Base-by-base conservation (phyloP, 1,139 yeast species). In the Scheffersomyces titani region DNA sequence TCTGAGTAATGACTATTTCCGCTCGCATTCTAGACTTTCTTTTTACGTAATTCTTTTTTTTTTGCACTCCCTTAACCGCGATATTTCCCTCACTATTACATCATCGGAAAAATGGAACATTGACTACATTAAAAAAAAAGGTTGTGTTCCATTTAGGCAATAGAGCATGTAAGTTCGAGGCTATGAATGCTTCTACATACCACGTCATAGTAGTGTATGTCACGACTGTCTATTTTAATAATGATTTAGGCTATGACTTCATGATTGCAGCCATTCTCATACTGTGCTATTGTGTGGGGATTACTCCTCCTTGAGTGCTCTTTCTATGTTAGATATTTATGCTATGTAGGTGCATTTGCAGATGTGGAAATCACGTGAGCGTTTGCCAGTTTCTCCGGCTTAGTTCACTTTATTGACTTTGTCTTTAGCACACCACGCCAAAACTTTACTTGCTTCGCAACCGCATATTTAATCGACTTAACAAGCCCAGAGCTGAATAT, bases 401-500 rank as follows among this genome's bases (percentile, higher is more conserved):
- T 30, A 30, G 16, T 30, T 30, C 40, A 30, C 40, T 30, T 30
- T 2, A 11, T 30, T 16, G 40, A 30, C 40, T 36, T 47, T 22
- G 46, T 47, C 11, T 19, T 19, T 19, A 40, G 21, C 30, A 54
- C 60, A n/a, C 61, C 64, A 16, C 56, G 57, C 65, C 70, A 63
- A 53, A 65, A 73, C 57, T 75, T 75, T 48, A 67, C 55, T 47
- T 73, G 81, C 72, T 94, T 94, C 55, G 93, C 97, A 70, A 84
- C 73, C 4, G 97, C 94, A 72, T 94, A 94, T 62, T 81, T 83
- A 51, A 86, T 69, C 19, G 96, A 87, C 68, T 90, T 89, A 40
- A 78, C 68, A 1, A 91, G 56, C 0, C 99, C 99, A 1, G 98
- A 97, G 2, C 97, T 92, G 48, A 90, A 76, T 3, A 94, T 66